Conservation (phyloP, 495 filamentous ascomycete species). For the Neurospora sp. region DNA sequence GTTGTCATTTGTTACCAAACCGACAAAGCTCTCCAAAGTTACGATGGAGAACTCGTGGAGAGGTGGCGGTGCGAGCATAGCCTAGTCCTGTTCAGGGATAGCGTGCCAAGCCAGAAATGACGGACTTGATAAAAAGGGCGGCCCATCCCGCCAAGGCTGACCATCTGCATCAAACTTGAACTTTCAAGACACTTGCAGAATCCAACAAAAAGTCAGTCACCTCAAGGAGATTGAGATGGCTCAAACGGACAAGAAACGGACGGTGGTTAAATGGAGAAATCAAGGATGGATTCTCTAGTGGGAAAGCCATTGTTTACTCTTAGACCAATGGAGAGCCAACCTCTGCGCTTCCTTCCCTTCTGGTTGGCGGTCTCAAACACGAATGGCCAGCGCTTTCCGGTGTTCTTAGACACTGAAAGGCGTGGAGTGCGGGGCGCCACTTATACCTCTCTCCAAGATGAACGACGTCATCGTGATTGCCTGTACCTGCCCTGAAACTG, state of each 20-base stretch:
- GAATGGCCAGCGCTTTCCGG: background rate
- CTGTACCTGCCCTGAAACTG: background rate
- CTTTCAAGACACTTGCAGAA: background rate
- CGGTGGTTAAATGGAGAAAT: background rate
- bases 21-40: background rate
- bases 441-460: background rate
- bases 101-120: background rate
- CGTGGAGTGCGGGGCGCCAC: background rate
- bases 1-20: background rate
- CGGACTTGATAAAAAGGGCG: background rate
- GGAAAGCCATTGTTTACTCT: background rate
- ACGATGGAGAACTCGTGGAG: background rate
- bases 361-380: background rate
- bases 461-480: slow-evolving; percentile 5
- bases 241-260: background rate
- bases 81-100: background rate
- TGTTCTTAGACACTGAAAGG: background rate
- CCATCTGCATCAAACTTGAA: background rate
- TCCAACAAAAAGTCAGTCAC: background rate
- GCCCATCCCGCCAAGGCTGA: background rate
- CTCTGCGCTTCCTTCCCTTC: background rate
- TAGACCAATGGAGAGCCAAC: background rate
- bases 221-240: background rate
- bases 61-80: background rate
- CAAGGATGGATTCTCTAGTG: background rate